A percentile compares a stretch with the other conserved stretches of the same genome.
phyloP scores from a whole-genome alignment of 2,329 filamentous ascomycete species.

The Aspergillus tamarii region DNA sequence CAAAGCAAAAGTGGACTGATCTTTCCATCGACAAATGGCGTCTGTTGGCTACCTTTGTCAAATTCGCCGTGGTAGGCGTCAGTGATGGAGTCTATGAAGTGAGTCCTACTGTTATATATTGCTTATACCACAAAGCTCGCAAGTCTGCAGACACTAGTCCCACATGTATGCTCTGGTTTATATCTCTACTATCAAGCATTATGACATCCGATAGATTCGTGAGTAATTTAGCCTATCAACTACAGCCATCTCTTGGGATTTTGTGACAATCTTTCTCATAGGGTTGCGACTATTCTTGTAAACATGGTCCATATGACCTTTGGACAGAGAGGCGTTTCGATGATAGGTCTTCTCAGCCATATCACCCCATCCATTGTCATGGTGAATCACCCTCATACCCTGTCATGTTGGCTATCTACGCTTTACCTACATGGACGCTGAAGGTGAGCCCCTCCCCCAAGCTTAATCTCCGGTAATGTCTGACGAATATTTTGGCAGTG shows the following conservation, averaged over 20 bases:
- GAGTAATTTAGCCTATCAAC: slow-evolving; percentile 13
- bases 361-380: slow-evolving; percentile 34
- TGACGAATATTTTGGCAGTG: slow-evolving; percentile 4
- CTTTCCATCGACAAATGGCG: slow-evolving; percentile 23
- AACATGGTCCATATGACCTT: slow-evolving; percentile 47
- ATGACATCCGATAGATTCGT: neutral
- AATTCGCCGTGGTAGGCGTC: slow-evolving; percentile 58
- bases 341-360: slow-evolving; percentile 54
- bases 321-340: slow-evolving; percentile 73
- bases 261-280: slow-evolving; percentile 53
- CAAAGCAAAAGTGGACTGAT: slow-evolving; percentile 24
- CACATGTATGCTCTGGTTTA: slow-evolving; percentile 43
- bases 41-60: slow-evolving; percentile 51
- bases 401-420: slow-evolving; percentile 31
- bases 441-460: slow-evolving; percentile 52
- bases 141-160: slow-evolving; percentile 47
- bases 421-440: slow-evolving; percentile 69
- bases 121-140: slow-evolving; percentile 5
- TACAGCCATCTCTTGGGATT: slow-evolving; percentile 52
- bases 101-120: slow-evolving; percentile 27
- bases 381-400: slow-evolving; percentile 38
- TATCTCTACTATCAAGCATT: neutral
- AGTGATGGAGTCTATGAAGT: slow-evolving; percentile 61
- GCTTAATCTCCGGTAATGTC: neutral
- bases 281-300: slow-evolving; percentile 48